These are phyloP conservation scores for Tylopilus plumbeoviolaceoides DNA, from an alignment of 768 basidiomycete genomes.

Conservation along the genomic window DNA sequence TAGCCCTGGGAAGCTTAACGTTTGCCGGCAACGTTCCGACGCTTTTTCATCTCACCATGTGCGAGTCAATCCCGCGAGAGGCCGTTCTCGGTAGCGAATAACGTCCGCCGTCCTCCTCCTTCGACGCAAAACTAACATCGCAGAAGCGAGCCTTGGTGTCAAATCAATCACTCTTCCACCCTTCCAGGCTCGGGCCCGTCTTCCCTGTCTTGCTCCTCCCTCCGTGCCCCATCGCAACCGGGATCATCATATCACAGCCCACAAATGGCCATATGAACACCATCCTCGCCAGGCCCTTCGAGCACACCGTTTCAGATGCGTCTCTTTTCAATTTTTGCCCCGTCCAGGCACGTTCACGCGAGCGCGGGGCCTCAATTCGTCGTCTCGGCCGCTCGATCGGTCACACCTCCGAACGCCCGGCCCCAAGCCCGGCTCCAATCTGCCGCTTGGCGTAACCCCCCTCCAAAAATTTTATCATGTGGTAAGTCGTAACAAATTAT, in stretches of 20 bases:
- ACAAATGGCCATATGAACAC: slow-evolving; percentile 24
- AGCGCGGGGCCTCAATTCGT: slow-evolving; percentile 24
- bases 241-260: slow-evolving; percentile 15
- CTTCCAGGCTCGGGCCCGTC: slow-evolving; percentile 13
- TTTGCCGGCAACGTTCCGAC: slow-evolving; percentile 31
- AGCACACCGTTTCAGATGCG: slow-evolving; percentile 30
- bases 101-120: slow-evolving; percentile 14
- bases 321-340: slow-evolving; percentile 22
- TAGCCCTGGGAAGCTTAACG: slow-evolving; percentile 33
- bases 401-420: slow-evolving; percentile 14
- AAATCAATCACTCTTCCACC: slow-evolving; percentile 4
- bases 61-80: slow-evolving; percentile 31
- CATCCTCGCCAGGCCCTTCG: slow-evolving; percentile 15
- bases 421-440: slow-evolving; percentile 10
- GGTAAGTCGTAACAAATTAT: slow-evolving; percentile 7
- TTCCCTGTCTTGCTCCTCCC: not conserved
- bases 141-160: slow-evolving; percentile 18
- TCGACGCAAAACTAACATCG: slow-evolving; percentile 10
- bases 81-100: slow-evolving; percentile 36
- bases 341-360: slow-evolving; percentile 21
- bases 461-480: slow-evolving; percentile 2
- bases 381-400: slow-evolving; percentile 21
- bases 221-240: slow-evolving; percentile 18
- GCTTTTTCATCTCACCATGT: slow-evolving; percentile 27
- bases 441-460: slow-evolving; percentile 13